Evolutionary conservation across 805 yeast species (phyloP).

Genomic region (Pichia pseudocactophila): DNA sequence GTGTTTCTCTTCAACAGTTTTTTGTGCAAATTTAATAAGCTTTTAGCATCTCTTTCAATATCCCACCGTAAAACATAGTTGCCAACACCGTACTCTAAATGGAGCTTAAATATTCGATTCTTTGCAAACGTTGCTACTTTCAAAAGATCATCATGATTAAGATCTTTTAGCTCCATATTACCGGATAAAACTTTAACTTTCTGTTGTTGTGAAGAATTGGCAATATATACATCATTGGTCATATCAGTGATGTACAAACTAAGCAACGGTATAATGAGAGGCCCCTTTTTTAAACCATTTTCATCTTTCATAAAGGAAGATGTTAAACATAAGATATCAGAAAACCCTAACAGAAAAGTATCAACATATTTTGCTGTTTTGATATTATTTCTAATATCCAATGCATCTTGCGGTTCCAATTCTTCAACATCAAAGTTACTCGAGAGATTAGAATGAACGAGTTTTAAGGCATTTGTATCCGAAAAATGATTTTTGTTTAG

Average conservation of each 20-base stretch:
- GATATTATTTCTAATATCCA: constrained; percentile 19
- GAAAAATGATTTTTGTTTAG: constrained; percentile 1
- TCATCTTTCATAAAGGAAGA: constrained; percentile 72
- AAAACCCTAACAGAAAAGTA: constrained; percentile 56
- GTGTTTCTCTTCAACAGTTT: constrained; percentile 33
- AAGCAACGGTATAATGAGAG: constrained; percentile 65
- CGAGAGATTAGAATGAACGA: neutral
- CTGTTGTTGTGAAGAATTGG: neutral
- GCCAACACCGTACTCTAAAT: constrained; percentile 86
- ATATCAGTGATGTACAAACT: constrained; percentile 53
- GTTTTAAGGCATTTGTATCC: neutral
- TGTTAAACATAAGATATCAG: constrained; percentile 67
- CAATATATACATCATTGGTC: constrained; percentile 28
- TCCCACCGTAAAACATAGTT: constrained; percentile 72
- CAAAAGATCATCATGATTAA: constrained; percentile 5
- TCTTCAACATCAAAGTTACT: neutral
- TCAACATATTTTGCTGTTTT: constrained; percentile 31
- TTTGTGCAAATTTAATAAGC: constrained; percentile 62
- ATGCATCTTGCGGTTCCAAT: constrained; percentile 11
- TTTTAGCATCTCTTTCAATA: constrained; percentile 61
- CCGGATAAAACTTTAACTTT: neutral
- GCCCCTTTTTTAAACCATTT: constrained; percentile 68
- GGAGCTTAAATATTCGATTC: constrained; percentile 48
- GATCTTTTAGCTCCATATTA: neutral
- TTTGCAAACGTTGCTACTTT: constrained; percentile 16